Evolutionary conservation across 139 green algal species (phyloP), one percentile per base, ranked within the genome.

Genomic region (Chlorella sorokiniana): DNA sequence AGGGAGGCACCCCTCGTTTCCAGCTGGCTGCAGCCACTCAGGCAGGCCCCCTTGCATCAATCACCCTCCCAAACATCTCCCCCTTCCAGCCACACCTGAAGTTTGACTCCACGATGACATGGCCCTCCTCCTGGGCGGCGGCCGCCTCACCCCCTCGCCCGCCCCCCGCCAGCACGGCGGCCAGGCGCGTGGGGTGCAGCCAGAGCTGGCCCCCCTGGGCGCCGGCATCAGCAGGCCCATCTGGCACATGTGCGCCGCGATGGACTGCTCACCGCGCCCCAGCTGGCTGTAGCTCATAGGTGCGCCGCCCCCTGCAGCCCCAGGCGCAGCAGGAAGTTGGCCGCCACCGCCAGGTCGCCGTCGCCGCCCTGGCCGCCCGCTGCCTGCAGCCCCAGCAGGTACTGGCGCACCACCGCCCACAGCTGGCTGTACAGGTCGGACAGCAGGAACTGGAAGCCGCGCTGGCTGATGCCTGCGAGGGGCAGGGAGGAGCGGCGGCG

Each of bases 71-170:
- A 48, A 11, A 23, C 20, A n/a, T 23, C 31, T 72, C 64, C 64
- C 64, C 33, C 64, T n/a, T n/a, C 52, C 52, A 23, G 4, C 8
- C 51, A 33, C 77, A 96, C 92, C 89, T 88, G 83, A 90, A 97
- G 87, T 97, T 98, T 56, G 93, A 95, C 73, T 98, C 94, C 35
- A 96, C 93, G 33, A 98, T 92, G 51, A 97, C 90, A 75, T 88
- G 91, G 65, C 92, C 91, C 1, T 88, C 85, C n/a, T 54, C 78
- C 1, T 59, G 63, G 18, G 41, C 23, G 6, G 31, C 76, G 38
- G 23, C 65, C 37, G 22, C 37, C 33, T 65, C 48, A 16, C n/a
- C 59, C 1, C 25, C 37, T 31, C 76, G 40, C 33, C 84, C 73
- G 59, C 83, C 79, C 14, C 59, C 70, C 25, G 80, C 59, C 59